phyloP scores from a whole-genome alignment of 2,329 filamentous ascomycete genomes.

The Lecanicillium sp. region DNA sequence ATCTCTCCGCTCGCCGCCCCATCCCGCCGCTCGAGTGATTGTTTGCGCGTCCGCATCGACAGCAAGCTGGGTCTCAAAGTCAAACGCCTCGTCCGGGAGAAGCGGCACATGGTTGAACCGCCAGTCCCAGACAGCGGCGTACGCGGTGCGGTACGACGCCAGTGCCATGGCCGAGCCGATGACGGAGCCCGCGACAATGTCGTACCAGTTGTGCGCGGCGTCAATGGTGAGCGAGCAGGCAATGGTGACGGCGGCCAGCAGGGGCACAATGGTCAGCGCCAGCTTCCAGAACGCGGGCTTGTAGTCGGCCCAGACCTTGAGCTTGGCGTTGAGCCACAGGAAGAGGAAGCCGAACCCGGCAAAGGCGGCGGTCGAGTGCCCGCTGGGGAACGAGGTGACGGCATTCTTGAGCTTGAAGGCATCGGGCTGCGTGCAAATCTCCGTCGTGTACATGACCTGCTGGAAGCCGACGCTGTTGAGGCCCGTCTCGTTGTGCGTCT shows the following conservation, averaged over 20 bases:
- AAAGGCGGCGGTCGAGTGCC: slow-evolving; percentile 58
- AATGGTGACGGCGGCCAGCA: slow-evolving; percentile 53
- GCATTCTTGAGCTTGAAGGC: slow-evolving; percentile 48
- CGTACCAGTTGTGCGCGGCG: slow-evolving; percentile 63
- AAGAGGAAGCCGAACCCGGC: slow-evolving; percentile 57
- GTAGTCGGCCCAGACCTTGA: slow-evolving; percentile 62
- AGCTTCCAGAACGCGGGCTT: slow-evolving; percentile 63
- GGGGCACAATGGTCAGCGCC: slow-evolving; percentile 46
- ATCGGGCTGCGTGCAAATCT: slow-evolving; percentile 52
- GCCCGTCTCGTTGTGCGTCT: slow-evolving; percentile 30
- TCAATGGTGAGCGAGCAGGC: slow-evolving; percentile 56
- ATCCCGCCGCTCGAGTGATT: slow-evolving; percentile 10
- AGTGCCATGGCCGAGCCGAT: slow-evolving; percentile 59
- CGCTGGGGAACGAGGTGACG: slow-evolving; percentile 60
- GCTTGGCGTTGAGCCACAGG: slow-evolving; percentile 63
- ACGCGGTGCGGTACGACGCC: slow-evolving; percentile 57
- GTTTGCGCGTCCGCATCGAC: slow-evolving; percentile 5
- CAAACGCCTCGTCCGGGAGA: slow-evolving; percentile 26
- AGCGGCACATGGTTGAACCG: slow-evolving; percentile 61
- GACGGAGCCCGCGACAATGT: slow-evolving; percentile 54
- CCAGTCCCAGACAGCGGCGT: slow-evolving; percentile 63
- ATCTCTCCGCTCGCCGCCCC: slow-evolving; percentile 8
- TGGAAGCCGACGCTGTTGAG: slow-evolving; percentile 42
- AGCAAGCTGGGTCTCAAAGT: slow-evolving; percentile 12
- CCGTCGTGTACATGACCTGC: slow-evolving; percentile 55